These are phyloP conservation scores for Fusarium sp. DNA, from an alignment of 2,329 filamentous ascomycete species.

Conservation along the genomic window DNA sequence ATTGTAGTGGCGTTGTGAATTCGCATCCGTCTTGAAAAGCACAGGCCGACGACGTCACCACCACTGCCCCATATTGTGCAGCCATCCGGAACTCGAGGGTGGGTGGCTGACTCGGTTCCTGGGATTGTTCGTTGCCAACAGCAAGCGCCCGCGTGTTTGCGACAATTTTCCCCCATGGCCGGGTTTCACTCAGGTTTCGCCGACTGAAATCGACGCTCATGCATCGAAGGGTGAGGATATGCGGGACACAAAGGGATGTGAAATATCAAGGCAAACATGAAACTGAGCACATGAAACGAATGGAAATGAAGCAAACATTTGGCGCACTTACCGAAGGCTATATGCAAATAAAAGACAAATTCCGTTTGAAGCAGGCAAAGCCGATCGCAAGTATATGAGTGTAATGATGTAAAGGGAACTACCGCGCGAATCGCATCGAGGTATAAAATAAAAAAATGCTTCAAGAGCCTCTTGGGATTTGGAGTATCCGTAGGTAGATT, in stretches of 20 bases:
- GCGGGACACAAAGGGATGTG: conserved; percentile 2
- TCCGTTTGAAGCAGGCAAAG: not conserved
- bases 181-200: conserved; percentile 19
- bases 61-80: conserved; percentile 20
- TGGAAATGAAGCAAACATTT: conserved; percentile 32
- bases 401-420: conserved; percentile 9
- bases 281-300: conserved; percentile 17
- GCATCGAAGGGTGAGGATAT: conserved; percentile 1
- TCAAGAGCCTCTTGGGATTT: conserved; percentile 16
- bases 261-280: conserved; percentile 5
- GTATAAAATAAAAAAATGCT: not conserved
- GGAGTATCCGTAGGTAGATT: not conserved
- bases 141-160: conserved; percentile 13
- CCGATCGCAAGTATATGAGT: not conserved
- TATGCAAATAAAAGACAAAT: not conserved
- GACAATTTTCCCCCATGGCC: conserved; percentile 18
- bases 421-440: conserved; percentile 4
- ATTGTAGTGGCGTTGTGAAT: conserved; percentile 34
- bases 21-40: conserved; percentile 30
- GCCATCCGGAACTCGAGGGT: conserved; percentile 19
- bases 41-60: conserved; percentile 39
- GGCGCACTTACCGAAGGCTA: conserved; percentile 28
- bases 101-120: conserved; percentile 30
- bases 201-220: not conserved
- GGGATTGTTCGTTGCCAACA: conserved; percentile 19